A percentile compares a stretch with the other conserved stretches of the same genome.
These are phyloP conservation scores for Suillus tomentosus DNA, from an alignment of 768 basidiomycete genomes.

Conservation along the genomic window DNA sequence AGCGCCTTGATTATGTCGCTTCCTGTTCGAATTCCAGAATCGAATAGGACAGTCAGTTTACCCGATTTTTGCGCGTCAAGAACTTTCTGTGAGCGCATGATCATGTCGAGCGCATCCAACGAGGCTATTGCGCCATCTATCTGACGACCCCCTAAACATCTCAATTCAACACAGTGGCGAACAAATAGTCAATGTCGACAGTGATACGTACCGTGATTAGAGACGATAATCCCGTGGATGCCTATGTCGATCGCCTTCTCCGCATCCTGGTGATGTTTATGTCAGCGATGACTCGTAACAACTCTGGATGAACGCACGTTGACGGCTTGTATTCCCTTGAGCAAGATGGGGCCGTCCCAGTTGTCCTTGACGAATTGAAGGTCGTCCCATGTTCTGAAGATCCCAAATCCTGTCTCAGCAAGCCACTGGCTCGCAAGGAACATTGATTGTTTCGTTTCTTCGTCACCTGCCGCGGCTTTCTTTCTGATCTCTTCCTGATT, in stretches of 20 bases:
- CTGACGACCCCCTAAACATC: slow-evolving; percentile 63
- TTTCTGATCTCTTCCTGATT: slow-evolving; percentile 30
- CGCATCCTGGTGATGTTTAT: slow-evolving; percentile 34
- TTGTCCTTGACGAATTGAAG: slow-evolving; percentile 43
- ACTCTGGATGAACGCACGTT: slow-evolving; percentile 13
- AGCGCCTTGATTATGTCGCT: slow-evolving; percentile 57
- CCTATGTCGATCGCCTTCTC: slow-evolving; percentile 63
- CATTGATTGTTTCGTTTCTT: slow-evolving; percentile 27
- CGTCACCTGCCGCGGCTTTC: slow-evolving; percentile 33
- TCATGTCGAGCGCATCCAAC: slow-evolving; percentile 66
- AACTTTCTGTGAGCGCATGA: slow-evolving; percentile 64
- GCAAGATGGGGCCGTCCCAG: slow-evolving; percentile 51
- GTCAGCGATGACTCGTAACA: neutral
- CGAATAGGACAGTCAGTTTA: slow-evolving; percentile 69
- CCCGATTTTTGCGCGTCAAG: slow-evolving; percentile 57
- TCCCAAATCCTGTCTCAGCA: slow-evolving; percentile 39
- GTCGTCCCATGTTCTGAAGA: slow-evolving; percentile 48
- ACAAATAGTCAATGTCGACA: neutral
- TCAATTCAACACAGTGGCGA: neutral
- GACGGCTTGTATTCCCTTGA: slow-evolving; percentile 45
- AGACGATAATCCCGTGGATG: slow-evolving; percentile 75
- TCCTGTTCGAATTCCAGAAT: slow-evolving; percentile 58
- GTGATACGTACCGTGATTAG: slow-evolving; percentile 65
- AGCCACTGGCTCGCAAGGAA: slow-evolving; percentile 42
- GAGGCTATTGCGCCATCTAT: slow-evolving; percentile 80